phyloP scores from a whole-genome alignment of 2,329 filamentous ascomycete genomes.

The Hymenoscyphus infarciens region DNA sequence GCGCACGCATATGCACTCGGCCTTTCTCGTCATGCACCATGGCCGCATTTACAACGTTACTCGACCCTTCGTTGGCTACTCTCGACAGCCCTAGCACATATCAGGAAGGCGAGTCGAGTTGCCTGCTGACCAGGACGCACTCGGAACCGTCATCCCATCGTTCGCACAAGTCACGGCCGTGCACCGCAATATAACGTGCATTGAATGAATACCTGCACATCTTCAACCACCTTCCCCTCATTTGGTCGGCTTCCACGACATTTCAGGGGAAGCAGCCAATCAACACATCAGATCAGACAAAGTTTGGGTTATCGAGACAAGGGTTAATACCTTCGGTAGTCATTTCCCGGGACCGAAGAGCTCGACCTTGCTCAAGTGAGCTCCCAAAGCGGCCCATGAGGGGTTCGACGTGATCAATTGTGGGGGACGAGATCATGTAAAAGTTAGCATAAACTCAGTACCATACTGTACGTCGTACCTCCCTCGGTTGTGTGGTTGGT shows the following conservation, averaged over 20 bases:
- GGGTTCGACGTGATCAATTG: slow-evolving; percentile 10
- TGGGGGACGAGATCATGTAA: background rate
- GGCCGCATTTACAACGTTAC: slow-evolving; percentile 8
- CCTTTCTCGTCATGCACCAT: background rate
- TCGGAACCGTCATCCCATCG: background rate
- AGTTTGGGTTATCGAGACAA: slow-evolving; percentile 1
- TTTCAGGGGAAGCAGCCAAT: slow-evolving; percentile 24
- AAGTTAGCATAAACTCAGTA: background rate
- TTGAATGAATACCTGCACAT: background rate
- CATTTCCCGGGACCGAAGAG: slow-evolving; percentile 4
- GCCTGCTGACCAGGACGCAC: background rate
- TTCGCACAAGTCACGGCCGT: slow-evolving; percentile 1
- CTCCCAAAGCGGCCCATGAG: background rate
- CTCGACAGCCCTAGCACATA: slow-evolving; percentile 2
- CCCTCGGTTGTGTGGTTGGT: background rate
- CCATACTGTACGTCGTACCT: background rate
- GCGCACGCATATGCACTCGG: background rate
- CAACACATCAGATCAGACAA: slow-evolving; percentile 9
- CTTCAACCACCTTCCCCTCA: slow-evolving; percentile 9
- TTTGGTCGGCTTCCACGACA: background rate
- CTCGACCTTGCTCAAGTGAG: slow-evolving; percentile 5
- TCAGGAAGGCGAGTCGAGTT: slow-evolving; percentile 5
- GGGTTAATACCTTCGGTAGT: slow-evolving; percentile 1
- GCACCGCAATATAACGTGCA: background rate
- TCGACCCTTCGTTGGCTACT: background rate